Evolutionary conservation across 2,329 filamentous ascomycete species (phyloP).

Genomic region (Dryadomyces quercus-mongolicae): DNA sequence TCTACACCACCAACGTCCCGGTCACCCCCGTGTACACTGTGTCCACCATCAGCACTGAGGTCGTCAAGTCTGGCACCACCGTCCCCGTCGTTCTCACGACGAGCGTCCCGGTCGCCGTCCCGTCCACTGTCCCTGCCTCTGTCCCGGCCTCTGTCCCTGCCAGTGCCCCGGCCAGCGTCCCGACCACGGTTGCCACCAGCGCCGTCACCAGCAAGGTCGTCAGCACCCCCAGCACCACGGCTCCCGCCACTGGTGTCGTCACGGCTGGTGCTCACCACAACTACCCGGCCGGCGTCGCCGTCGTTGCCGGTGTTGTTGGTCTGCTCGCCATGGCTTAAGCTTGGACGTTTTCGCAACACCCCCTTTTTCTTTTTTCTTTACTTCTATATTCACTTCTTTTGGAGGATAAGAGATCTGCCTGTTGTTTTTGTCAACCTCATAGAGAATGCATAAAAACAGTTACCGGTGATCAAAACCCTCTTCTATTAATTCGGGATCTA

Average conservation of each 20-base stretch:
- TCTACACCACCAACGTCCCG: too few relatives aligned
- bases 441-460: too few relatives aligned
- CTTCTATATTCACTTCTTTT: background rate
- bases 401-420: too few relatives aligned
- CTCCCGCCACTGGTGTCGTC: constrained; percentile 15
- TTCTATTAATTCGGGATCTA: background rate
- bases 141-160: background rate
- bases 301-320: constrained; percentile 26
- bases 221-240: constrained; percentile 14
- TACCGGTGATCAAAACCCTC: background rate
- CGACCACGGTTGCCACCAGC: constrained; percentile 8
- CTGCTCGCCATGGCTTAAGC: constrained; percentile 21
- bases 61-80: too few relatives aligned
- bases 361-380: background rate
- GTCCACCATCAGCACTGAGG: too few relatives aligned
- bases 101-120: background rate
- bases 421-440: too few relatives aligned
- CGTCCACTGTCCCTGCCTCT: background rate
- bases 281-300: constrained; percentile 20
- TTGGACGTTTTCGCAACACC: background rate
- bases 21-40: too few relatives aligned
- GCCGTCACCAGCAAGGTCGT: constrained; percentile 17
- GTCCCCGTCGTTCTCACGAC: too few relatives aligned
- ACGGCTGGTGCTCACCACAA: constrained; percentile 20
- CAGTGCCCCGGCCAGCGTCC: background rate